A percentile compares a stretch with the other conserved stretches of the same genome.
phyloP scores from a whole-genome alignment of 192 early-diverging fungal genomes.

The Funneliformis geosporum region DNA sequence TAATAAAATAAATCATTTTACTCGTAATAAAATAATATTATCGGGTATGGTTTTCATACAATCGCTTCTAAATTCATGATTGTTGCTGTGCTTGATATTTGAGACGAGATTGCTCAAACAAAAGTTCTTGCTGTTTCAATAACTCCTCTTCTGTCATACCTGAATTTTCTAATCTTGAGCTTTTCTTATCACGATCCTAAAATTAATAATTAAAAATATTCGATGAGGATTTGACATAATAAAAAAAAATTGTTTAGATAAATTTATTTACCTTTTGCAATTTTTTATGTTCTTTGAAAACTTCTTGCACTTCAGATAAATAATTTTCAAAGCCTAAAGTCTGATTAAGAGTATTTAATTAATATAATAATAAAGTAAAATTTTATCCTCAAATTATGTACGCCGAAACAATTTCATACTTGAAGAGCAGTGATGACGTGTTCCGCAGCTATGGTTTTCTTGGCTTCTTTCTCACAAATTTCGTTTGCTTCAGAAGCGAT shows the following conservation, averaged over 20 bases:
- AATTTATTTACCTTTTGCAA: conserved; percentile 63
- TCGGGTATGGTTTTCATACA: not conserved
- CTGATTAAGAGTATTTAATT: conserved; percentile 35
- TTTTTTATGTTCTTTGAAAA: conserved; percentile 87
- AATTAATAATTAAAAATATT: not conserved
- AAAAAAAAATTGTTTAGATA: not conserved
- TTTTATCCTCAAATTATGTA: not conserved
- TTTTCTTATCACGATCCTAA: conserved; percentile 82
- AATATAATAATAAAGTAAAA: conserved; percentile 1
- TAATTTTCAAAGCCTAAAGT: conserved; percentile 93
- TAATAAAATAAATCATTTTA: too few species aligned
- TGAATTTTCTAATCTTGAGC: conserved; percentile 73
- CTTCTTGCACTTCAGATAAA: conserved; percentile 82
- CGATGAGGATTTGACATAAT: conserved; percentile 3
- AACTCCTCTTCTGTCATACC: conserved; percentile 87
- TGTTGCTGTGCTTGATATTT: conserved; percentile 55
- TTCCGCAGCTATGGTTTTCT: conserved; percentile 97
- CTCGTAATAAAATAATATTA: too few species aligned
- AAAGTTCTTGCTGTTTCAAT: conserved; percentile 74
- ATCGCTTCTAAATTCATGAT: not conserved
- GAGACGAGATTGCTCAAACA: conserved; percentile 87
- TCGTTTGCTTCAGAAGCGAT: conserved; percentile 95
- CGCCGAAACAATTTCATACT: conserved; percentile 40
- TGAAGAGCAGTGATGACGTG: conserved; percentile 89
- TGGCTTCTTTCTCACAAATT: conserved; percentile 92